Conservation (phyloP, 495 filamentous ascomycete genomes). For the Aspergillus conjunctus region DNA sequence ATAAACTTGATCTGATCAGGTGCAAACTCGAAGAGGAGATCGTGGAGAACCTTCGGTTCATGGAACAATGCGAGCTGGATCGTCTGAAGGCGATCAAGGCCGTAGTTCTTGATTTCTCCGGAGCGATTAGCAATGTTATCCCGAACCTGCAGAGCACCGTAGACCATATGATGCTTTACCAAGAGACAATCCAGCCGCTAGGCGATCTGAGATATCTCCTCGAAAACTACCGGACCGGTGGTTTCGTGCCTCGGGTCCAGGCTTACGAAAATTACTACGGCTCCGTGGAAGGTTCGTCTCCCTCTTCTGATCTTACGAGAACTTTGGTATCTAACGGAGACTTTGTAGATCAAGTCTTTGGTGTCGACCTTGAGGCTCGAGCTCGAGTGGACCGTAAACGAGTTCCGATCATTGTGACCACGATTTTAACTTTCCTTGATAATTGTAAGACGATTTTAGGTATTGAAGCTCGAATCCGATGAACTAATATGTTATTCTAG, state of each 20-base stretch:
- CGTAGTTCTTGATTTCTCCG: constrained; percentile 96
- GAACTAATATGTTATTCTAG: constrained; percentile 35
- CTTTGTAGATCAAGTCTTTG: constrained; percentile 83
- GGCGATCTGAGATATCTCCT: constrained; percentile 93
- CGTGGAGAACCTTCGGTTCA: constrained; percentile 86
- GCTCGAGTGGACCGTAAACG: constrained; percentile 93
- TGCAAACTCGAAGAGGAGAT: constrained; percentile 95
- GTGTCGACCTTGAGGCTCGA: constrained; percentile 92
- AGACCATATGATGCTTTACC: constrained; percentile 98
- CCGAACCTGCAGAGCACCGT: constrained; percentile 92
- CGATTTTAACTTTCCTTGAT: constrained; percentile 90
- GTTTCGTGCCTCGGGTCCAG: constrained; percentile 87
- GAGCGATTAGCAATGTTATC: constrained; percentile 97
- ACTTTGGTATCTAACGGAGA: neutral
- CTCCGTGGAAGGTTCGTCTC: constrained; percentile 71
- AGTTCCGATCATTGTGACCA: constrained; percentile 90
- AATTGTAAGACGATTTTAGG: constrained; percentile 57
- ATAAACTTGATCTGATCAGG: constrained; percentile 83
- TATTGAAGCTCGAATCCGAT: neutral
- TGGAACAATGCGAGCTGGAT: constrained; percentile 97
- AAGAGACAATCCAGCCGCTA: constrained; percentile 92
- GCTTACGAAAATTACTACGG: constrained; percentile 99
- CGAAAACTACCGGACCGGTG: constrained; percentile 96
- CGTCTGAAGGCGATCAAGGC: constrained; percentile 97
- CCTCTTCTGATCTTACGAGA: neutral